Evolutionary conservation across 139 green algal species (phyloP).

Genomic region (Chlamydomonas schloesseri): DNA sequence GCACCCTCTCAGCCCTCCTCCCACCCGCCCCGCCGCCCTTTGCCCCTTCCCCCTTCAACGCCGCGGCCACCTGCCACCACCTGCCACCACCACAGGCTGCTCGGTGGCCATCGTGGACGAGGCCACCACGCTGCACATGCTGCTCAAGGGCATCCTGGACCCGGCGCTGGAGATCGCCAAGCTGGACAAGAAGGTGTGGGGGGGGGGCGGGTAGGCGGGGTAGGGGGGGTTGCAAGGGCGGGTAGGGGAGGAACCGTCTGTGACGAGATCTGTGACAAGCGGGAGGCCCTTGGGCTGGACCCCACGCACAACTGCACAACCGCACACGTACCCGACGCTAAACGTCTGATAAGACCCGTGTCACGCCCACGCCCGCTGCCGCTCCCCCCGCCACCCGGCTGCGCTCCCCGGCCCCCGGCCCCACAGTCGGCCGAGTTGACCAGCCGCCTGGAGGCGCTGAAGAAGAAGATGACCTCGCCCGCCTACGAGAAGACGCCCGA

Average conservation of each 20-base stretch:
- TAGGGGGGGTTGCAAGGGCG: neutral
- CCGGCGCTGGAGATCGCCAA: conserved; percentile 89
- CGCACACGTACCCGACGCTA: too few species aligned
- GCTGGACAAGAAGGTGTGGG: conserved; percentile 86
- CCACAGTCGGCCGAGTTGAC: conserved; percentile 57
- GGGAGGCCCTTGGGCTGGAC: too few species aligned
- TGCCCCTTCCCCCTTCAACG: too few species aligned
- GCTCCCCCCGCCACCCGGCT: too few species aligned
- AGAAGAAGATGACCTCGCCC: conserved; percentile 66
- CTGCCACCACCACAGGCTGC: conserved; percentile 58
- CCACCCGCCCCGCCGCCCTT: too few species aligned
- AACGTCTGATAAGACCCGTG: too few species aligned
- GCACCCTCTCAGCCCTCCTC: too few species aligned
- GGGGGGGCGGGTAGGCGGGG: neutral
- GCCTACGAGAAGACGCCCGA: conserved; percentile 87
- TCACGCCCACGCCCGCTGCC: too few species aligned
- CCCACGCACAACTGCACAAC: too few species aligned
- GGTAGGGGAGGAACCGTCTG: neutral
- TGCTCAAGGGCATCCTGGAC: conserved; percentile 91
- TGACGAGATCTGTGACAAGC: too few species aligned
- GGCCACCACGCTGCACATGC: conserved; percentile 62
- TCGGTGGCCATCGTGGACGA: conserved; percentile 90
- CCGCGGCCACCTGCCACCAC: too few species aligned
- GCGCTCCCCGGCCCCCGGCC: too few species aligned
- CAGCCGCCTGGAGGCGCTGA: conserved; percentile 58